phyloP scores from a whole-genome alignment of 768 basidiomycete genomes.

The Suillus luteus region DNA sequence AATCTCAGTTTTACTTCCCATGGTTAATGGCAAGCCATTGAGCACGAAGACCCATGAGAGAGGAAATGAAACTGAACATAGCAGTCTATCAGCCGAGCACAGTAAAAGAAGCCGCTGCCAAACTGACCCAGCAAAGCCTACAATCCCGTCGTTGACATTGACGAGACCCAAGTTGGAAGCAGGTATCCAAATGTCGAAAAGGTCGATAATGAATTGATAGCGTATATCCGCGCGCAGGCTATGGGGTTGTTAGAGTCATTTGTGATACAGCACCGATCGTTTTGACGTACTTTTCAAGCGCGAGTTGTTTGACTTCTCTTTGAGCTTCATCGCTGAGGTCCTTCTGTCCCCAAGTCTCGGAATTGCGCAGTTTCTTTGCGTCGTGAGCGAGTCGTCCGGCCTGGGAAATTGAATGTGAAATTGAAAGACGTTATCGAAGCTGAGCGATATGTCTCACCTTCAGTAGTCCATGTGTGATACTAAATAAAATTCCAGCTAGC shows the following conservation, averaged over 20 bases:
- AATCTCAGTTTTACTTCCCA: conserved; percentile 36
- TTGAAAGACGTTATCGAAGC: background rate
- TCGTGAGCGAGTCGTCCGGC: conserved; percentile 63
- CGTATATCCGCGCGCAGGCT: conserved; percentile 68
- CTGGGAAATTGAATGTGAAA: conserved; percentile 41
- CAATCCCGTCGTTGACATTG: conserved; percentile 77
- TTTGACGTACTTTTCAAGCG: conserved; percentile 51
- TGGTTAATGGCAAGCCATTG: conserved; percentile 62
- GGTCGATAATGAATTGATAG: conserved; percentile 82
- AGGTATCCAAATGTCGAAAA: conserved; percentile 88
- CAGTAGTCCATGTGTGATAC: conserved; percentile 65
- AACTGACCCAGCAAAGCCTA: conserved; percentile 84
- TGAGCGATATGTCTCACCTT: conserved; percentile 49
- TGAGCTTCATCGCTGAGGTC: conserved; percentile 65
- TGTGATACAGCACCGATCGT: background rate
- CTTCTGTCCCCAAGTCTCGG: conserved; percentile 59
- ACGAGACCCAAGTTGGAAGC: conserved; percentile 77
- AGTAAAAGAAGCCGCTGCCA: conserved; percentile 13
- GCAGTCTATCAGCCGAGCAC: conserved; percentile 11
- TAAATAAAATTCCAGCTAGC: conserved; percentile 84
- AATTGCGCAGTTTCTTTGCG: conserved; percentile 49
- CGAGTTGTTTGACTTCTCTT: conserved; percentile 62
- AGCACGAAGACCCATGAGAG: conserved; percentile 64
- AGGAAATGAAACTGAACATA: conserved; percentile 60
- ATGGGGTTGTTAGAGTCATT: conserved; percentile 15